Base-by-base conservation (phyloP, 352 stramenopile species). In the Globisporangium cylindrosporum region DNA sequence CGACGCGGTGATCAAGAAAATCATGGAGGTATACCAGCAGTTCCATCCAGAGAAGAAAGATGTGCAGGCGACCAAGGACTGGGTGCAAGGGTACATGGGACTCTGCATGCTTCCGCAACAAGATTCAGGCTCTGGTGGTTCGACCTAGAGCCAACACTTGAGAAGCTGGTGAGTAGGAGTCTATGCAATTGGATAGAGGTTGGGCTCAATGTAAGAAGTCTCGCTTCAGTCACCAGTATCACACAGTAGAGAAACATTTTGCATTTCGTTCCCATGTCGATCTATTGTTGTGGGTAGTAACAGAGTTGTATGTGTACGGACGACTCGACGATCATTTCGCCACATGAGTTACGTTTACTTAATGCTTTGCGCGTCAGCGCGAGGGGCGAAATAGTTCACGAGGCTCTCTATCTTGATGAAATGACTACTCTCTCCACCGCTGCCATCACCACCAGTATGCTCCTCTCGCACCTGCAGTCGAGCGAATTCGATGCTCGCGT, bases 21-120 rank as follows among this genome's bases (percentile, higher is more conserved):
- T 91, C 34, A 68, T 73, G 1, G 70, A 77, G 10, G 36, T 82
- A 24, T 93, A 85, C 62, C 72, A 80, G 56, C 77, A 88, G n/a
- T 72, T 79, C 5, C 75, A 90, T n/a, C 76, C 79, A 1, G 81
- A 78, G 20, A 87, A 81, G 63, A 91, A 90, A 34, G 66, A 74
- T 20, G 62, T 73, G 6, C 36, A 70, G 15, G 74, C 73, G 25
- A 69, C 64, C 24, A 71, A 72, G n/a, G 65, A 57, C 38, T 84
- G 77, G 77, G 59, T 62, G 20, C 72, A 75, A 43, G 69, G 55
- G 8, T 84, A 84, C 67, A 73, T 77, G 62, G 69, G 72, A 56
- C 68, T 78, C 32, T 79, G 75, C 34, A 74, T 74, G 67, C 64
- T 70, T 38, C 67, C 75, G 32, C 66, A 77, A 38, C 68, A 75